Evolutionary conservation across 2,329 filamentous ascomycete species (phyloP).

Genomic region (Colletotrichum lupini): DNA sequence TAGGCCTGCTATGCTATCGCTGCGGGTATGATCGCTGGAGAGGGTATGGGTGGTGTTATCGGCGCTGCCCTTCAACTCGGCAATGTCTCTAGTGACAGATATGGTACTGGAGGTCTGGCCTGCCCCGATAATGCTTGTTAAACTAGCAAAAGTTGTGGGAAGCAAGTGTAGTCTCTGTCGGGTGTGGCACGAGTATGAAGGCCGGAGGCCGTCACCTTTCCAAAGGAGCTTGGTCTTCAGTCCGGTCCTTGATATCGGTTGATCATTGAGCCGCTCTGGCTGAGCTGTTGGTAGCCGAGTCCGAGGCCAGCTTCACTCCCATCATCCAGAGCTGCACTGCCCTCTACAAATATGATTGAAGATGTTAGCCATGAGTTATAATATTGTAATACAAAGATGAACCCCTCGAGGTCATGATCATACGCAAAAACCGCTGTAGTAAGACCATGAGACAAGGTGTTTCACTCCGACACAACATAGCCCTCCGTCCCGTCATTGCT

Average conservation of each 20-base stretch:
- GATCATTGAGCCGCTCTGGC: not conserved
- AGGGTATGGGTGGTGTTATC: slow-evolving; percentile 72
- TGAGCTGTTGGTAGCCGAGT: not conserved
- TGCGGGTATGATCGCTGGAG: slow-evolving; percentile 70
- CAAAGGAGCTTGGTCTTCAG: not conserved
- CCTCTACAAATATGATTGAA: not conserved
- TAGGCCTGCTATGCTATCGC: slow-evolving; percentile 68
- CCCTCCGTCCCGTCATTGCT: slow-evolving; percentile 20
- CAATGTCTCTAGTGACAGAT: slow-evolving; percentile 45
- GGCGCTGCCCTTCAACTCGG: slow-evolving; percentile 43
- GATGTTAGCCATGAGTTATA: not conserved
- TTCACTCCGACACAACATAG: not conserved
- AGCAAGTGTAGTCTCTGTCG: not conserved
- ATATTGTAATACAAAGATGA: not conserved
- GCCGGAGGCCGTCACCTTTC: not conserved
- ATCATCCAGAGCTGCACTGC: not conserved
- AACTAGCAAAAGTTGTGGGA: not conserved
- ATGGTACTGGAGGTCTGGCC: slow-evolving; percentile 43
- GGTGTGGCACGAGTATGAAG: not conserved
- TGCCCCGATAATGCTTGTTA: slow-evolving; percentile 46
- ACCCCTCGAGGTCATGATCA: not conserved
- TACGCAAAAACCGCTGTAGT: not conserved
- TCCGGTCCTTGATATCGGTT: not conserved
- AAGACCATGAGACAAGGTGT: not conserved
- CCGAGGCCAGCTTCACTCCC: not conserved